These are phyloP conservation scores for Mariannaea sp. DNA, from an alignment of 2,329 filamentous ascomycete species.

Conservation along the genomic window DNA sequence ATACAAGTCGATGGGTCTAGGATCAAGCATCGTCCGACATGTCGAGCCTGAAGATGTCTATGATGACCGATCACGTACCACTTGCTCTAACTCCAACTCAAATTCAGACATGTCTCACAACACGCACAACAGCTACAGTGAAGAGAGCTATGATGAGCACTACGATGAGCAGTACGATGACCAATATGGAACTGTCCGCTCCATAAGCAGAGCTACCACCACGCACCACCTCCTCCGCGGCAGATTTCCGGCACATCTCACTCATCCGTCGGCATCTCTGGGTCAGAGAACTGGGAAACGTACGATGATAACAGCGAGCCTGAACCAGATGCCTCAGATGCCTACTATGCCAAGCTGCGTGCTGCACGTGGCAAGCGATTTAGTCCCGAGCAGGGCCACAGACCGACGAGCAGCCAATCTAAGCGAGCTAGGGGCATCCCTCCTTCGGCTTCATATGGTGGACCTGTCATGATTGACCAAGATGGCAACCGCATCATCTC, in stretches of 20 bases:
- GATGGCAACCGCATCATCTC: conserved; percentile 67
- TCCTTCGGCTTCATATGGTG: conserved; percentile 52
- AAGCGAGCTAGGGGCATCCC: conserved; percentile 62
- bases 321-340: conserved; percentile 74
- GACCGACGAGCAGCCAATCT: conserved; percentile 48
- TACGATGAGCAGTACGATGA: conserved; percentile 48
- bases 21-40: conserved; percentile 61
- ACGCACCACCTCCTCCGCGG: conserved; percentile 53
- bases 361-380: conserved; percentile 70
- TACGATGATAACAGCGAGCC: conserved; percentile 85
- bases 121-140: conserved; percentile 42
- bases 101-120: conserved; percentile 48
- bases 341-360: conserved; percentile 79
- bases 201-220: conserved; percentile 46
- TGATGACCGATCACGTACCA: conserved; percentile 60
- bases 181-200: conserved; percentile 49
- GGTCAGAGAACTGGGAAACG: conserved; percentile 97
- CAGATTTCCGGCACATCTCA: conserved; percentile 71
- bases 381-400: conserved; percentile 53
- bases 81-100: conserved; percentile 50
- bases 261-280: conserved; percentile 75
- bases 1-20: conserved; percentile 54
- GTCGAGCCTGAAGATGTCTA: conserved; percentile 84
- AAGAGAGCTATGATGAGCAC: conserved; percentile 43
- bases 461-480: conserved; percentile 57